Evolutionary conservation across 2,329 filamentous ascomycete genomes (phyloP).

Genomic region (Pestalotiopsis sp.): DNA sequence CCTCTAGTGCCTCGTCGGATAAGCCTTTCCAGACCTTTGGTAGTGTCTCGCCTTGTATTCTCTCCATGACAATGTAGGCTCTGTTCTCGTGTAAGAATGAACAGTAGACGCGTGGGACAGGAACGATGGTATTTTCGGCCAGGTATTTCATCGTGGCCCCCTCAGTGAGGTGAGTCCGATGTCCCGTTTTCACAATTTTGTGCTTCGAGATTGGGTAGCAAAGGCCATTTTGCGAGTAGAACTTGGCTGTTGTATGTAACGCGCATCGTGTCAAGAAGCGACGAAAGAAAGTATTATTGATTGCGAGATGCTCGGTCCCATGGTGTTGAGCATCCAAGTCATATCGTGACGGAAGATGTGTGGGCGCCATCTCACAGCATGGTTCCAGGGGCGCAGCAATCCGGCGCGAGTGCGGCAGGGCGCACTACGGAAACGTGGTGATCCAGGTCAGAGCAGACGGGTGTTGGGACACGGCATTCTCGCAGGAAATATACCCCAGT

Average conservation of each 20-base stretch:
- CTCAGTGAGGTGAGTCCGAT: slow-evolving; percentile 18
- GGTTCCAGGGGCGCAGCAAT: too few species aligned
- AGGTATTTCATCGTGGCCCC: slow-evolving; percentile 40
- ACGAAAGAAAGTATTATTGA: slow-evolving; percentile 30
- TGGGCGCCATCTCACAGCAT: background rate
- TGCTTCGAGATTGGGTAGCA: slow-evolving; percentile 30
- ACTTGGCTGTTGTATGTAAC: slow-evolving; percentile 29
- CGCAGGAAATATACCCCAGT: too few species aligned
- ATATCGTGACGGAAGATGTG: background rate
- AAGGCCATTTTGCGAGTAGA: slow-evolving; percentile 26
- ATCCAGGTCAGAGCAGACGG: too few species aligned
- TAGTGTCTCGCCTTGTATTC: slow-evolving; percentile 28
- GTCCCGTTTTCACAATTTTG: slow-evolving; percentile 26
- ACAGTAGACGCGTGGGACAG: slow-evolving; percentile 47
- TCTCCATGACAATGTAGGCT: slow-evolving; percentile 50
- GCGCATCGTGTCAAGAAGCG: slow-evolving; percentile 28
- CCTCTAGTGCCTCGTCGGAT: background rate
- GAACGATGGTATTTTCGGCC: slow-evolving; percentile 42
- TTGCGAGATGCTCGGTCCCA: slow-evolving; percentile 29
- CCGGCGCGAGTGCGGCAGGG: too few species aligned
- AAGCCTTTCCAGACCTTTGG: slow-evolving; percentile 18
- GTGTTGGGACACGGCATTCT: too few species aligned
- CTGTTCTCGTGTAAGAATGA: slow-evolving; percentile 41
- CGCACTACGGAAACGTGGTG: too few species aligned
- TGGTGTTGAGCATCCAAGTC: slow-evolving; percentile 17